Base-by-base conservation (phyloP, 1,284 basidiomycete genomes). In the Fomitopsis schrenkii region DNA sequence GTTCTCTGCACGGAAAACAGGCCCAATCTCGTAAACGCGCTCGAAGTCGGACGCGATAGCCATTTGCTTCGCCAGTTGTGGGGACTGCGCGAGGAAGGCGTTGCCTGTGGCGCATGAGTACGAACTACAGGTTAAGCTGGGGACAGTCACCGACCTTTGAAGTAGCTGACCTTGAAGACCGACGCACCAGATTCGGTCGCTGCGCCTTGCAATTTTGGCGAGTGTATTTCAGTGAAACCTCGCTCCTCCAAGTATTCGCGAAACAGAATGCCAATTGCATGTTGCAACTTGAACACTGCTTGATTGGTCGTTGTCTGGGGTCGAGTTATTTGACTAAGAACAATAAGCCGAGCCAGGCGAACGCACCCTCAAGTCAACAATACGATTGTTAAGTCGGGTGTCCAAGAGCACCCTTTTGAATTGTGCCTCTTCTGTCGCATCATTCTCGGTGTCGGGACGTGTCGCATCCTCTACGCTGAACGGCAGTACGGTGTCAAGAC, bases 31-130 rank as follows among this genome's bases (percentile, higher is more conserved):
- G 77, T 97, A 99, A 5, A 99, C 97, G 48, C 94, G 86, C 73
- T 97, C 97, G 75, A 99, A 96, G 79, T 99, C 97, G 63, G 95
- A 95, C 40, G 97, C 94, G 68, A 99, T 99, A 63, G 93, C 94
- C 97, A 99, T 99, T 78, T 99, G 97, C 78, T 99, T 99, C 55
- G 94, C 94, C 15, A 99, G 83, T 75, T 99, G 97, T 48, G 97
- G 97, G 55, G 91, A 94, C 76, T 99, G 97, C 7, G 97, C 97
- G 33, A 99, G 85, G 82, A 86, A 99, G 1, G 97, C 97, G 66
- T 79, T 85, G 42, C 93, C 94, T 92, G 22, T 40, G n/a, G 19
- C n/a, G 15, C 42, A 15, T 56, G 22, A 56, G 35, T 22, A 10
- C 53, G 59, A 55, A 33, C 42, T 48, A 22, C 30, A 7, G 17